phyloP scores from a whole-genome alignment of 257 asterid genomes.

The Fraxinus anomala region DNA sequence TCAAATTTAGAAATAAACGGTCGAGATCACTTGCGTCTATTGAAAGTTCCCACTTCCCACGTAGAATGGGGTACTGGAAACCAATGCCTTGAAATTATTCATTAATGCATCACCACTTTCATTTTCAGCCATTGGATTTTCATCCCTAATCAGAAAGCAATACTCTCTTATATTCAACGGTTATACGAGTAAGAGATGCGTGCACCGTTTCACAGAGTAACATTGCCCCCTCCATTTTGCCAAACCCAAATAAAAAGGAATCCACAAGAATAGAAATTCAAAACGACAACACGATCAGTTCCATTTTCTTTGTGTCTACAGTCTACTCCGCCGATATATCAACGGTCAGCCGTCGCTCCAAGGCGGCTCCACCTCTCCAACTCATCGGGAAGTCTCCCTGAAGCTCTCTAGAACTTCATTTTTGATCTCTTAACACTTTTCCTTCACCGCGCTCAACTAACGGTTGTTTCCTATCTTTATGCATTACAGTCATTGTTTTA shows the following conservation, averaged over 20 bases:
- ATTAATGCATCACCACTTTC: not conserved
- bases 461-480: constrained; percentile 7
- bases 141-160: not conserved
- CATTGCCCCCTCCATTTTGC: not conserved
- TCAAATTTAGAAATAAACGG: no score
- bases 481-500: constrained; percentile 9
- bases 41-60: no score
- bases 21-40: no score
- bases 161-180: not conserved
- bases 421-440: not conserved
- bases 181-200: not conserved
- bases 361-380: constrained; percentile 25
- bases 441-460: not conserved
- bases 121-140: not conserved
- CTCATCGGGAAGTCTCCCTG: not conserved
- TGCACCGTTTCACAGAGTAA: not conserved
- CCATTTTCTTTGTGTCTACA: not conserved
- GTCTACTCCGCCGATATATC: constrained; percentile 28
- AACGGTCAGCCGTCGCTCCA: constrained; percentile 32
- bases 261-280: not conserved
- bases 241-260: not conserved
- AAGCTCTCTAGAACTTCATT: not conserved
- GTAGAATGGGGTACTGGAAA: no score
- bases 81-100: no score
- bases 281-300: not conserved